Percentiles rank a stretch among this genome's conserved stretches.
Conservation (phyloP, 108 stramenopile species). For the Nannochloropsis gaditana region DNA sequence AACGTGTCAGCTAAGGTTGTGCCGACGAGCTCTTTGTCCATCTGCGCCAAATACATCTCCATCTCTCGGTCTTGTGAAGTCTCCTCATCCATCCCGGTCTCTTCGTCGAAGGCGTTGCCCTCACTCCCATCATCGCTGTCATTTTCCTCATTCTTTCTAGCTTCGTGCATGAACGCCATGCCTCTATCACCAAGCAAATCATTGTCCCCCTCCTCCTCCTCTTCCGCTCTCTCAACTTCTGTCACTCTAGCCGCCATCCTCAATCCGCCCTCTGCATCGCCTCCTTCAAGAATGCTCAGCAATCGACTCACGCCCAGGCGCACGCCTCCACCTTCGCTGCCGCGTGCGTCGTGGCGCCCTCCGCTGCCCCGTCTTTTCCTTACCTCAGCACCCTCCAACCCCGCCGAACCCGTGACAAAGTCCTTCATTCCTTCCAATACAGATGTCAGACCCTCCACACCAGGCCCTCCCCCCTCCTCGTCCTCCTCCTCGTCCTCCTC, state of each 20-base stretch:
- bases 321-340: background rate
- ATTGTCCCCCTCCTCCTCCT: background rate
- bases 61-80: background rate
- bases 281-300: background rate
- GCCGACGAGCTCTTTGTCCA: background rate
- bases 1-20: background rate
- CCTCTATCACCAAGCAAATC: background rate
- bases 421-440: background rate
- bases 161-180: background rate
- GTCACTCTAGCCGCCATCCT: background rate
- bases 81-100: background rate
- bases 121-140: background rate
- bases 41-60: background rate
- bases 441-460: background rate
- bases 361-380: background rate
- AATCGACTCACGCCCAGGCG: background rate
- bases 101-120: background rate
- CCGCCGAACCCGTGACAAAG: background rate
- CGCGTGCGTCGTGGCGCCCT: background rate
- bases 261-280: background rate
- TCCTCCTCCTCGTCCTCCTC: background rate
- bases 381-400: background rate
- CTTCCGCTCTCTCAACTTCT: background rate
- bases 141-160: background rate
- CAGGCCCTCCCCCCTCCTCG: background rate